phyloP scores from a whole-genome alignment of 768 basidiomycete species.

The Epithele typhae region DNA sequence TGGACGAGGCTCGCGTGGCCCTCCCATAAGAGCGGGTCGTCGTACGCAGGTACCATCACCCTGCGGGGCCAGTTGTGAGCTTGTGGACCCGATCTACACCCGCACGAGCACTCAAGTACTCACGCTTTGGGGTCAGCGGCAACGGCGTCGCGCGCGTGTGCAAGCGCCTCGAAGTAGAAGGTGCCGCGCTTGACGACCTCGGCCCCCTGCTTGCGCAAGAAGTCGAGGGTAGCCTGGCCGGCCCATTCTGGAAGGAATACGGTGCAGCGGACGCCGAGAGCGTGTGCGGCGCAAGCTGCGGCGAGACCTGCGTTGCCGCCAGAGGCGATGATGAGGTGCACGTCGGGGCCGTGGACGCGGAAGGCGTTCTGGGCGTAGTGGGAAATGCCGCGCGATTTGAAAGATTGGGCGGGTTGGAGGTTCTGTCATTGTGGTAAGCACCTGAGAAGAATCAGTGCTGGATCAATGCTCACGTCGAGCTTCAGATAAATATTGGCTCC shows the following conservation, averaged over 20 bases:
- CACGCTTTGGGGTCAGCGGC: constrained; percentile 47
- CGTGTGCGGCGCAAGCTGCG: constrained; percentile 56
- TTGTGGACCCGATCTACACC: neutral
- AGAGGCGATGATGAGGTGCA: constrained; percentile 69
- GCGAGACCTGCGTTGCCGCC: constrained; percentile 82
- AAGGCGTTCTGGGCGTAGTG: constrained; percentile 51
- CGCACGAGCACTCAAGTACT: constrained; percentile 22
- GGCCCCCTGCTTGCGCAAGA: constrained; percentile 51
- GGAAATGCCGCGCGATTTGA: constrained; percentile 73
- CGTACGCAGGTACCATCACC: constrained; percentile 68
- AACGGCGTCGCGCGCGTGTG: constrained; percentile 44
- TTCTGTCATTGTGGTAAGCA: constrained; percentile 38
- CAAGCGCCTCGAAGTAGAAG: constrained; percentile 54
- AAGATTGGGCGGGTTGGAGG: constrained; percentile 69
- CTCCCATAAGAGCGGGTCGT: constrained; percentile 65
- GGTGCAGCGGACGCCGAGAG: constrained; percentile 53
- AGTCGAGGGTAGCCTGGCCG: constrained; percentile 40
- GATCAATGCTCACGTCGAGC: constrained; percentile 61
- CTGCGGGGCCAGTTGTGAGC: constrained; percentile 28
- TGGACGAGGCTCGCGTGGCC: constrained; percentile 72
- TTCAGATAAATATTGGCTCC: constrained; percentile 62
- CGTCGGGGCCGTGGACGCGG: constrained; percentile 43
- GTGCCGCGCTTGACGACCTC: constrained; percentile 54
- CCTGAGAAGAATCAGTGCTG: neutral
- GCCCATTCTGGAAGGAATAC: constrained; percentile 63